Percentiles rank a stretch among this genome's conserved stretches.
phyloP scores from a whole-genome alignment of 2,329 filamentous ascomycete species.

The Paracamarosporium sp. region DNA sequence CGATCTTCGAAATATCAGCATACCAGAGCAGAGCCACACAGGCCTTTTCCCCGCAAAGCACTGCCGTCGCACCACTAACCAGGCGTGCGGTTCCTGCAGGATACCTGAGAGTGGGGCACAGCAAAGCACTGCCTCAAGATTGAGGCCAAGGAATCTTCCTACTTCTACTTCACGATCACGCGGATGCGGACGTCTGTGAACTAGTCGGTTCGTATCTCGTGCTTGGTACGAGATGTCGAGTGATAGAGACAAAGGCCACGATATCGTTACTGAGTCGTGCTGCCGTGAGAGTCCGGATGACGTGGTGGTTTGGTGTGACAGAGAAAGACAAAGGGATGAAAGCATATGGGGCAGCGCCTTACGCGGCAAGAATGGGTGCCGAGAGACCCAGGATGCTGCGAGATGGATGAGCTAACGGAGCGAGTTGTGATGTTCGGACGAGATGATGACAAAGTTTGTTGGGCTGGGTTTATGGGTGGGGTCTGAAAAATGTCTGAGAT shows the following conservation, averaged over 20 bases:
- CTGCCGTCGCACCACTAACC: neutral
- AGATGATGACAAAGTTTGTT: neutral
- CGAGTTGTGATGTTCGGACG: neutral
- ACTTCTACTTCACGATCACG: neutral
- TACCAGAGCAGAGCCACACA: neutral
- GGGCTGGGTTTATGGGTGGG: neutral
- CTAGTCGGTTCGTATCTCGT: neutral
- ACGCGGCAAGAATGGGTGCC: neutral
- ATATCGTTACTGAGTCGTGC: neutral
- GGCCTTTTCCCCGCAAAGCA: neutral
- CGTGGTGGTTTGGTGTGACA: neutral
- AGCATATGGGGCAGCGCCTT: neutral
- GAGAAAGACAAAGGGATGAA: neutral
- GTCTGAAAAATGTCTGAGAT: neutral
- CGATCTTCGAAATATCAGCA: no score
- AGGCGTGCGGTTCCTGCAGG: neutral
- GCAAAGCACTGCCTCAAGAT: neutral
- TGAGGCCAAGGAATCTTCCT: neutral
- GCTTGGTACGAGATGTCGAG: neutral
- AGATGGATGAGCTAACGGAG: neutral
- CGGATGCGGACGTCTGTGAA: neutral
- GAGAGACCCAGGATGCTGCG: neutral
- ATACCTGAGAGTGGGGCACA: neutral
- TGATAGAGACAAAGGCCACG: neutral
- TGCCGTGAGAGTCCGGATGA: constrained; percentile 1